Evolutionary conservation across 2,329 filamentous ascomycete species (phyloP).

Genomic region (Fusarium chaquense): DNA sequence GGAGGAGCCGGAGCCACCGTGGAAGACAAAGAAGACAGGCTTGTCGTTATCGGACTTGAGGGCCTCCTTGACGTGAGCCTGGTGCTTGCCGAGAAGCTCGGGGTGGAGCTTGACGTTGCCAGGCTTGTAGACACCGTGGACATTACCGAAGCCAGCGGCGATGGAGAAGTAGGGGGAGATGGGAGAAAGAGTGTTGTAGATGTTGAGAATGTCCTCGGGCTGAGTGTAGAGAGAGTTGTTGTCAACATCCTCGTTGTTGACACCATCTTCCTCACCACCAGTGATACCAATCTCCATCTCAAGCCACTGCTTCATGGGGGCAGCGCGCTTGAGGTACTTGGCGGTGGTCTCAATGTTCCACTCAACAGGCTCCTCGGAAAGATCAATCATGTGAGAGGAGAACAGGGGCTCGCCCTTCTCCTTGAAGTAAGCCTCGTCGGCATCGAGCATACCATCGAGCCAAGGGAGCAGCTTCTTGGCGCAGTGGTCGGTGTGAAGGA

Average conservation of each 20-base stretch:
- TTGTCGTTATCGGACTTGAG: conserved; percentile 78
- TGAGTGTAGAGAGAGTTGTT: conserved; percentile 98
- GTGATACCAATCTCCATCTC: conserved; percentile 95
- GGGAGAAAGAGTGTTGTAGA: conserved; percentile 85
- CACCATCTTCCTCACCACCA: conserved; percentile 96
- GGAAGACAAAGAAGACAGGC: conserved; percentile 99
- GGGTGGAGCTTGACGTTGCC: conserved; percentile 97
- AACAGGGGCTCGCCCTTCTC: conserved; percentile 90
- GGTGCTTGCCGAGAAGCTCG: conserved; percentile 96
- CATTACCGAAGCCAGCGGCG: conserved; percentile 97
- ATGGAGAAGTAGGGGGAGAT: conserved; percentile 98
- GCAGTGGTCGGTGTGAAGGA: conserved; percentile 98
- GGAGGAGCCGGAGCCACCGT: conserved; percentile 92
- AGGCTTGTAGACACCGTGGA: conserved; percentile 99
- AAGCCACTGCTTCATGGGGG: conserved; percentile 98
- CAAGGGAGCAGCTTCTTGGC: conserved; percentile 99
- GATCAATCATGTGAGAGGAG: conserved; percentile 98
- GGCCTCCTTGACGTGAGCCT: conserved; percentile 88
- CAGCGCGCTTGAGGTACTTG: conserved; percentile 92
- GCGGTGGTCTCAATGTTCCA: conserved; percentile 94
- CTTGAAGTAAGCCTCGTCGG: conserved; percentile 97
- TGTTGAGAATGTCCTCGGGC: conserved; percentile 93
- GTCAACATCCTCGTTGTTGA: conserved; percentile 98
- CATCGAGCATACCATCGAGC: conserved; percentile 95
- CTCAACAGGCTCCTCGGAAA: conserved; percentile 90